A percentile compares a stretch with the other conserved stretches of the same genome.
These are phyloP conservation scores for Voacanga thouarsii DNA, from an alignment of 257 asterid genomes.

Conservation along the genomic window DNA sequence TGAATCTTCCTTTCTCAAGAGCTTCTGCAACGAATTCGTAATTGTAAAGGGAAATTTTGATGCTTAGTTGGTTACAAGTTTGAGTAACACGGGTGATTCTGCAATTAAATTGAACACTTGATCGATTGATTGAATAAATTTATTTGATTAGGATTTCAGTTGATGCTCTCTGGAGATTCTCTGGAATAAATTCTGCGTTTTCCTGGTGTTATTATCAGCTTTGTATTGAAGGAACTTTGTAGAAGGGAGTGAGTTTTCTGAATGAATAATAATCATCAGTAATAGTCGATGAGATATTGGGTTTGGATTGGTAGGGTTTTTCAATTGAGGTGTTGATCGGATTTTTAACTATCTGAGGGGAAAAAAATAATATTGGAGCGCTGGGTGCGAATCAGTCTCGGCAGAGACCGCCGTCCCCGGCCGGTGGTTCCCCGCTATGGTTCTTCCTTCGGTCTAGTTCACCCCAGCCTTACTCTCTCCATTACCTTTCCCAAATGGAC, in stretches of 20 bases:
- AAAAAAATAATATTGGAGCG: constrained; percentile 44
- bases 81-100: background rate
- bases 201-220: background rate
- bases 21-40: background rate
- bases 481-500: constrained; percentile 85
- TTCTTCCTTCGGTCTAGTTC: constrained; percentile 65
- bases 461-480: constrained; percentile 75
- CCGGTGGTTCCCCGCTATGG: constrained; percentile 87
- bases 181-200: background rate
- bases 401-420: constrained; percentile 88
- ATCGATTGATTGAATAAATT: background rate
- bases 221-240: background rate
- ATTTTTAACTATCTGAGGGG: background rate
- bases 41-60: background rate
- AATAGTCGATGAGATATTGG: constrained; percentile 27
- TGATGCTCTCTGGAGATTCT: background rate
- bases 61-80: background rate
- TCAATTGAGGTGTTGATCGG: background rate
- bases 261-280: background rate
- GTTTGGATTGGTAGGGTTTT: constrained; percentile 23
- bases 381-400: constrained; percentile 99
- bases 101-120: background rate
- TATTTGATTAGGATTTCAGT: background rate
- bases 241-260: background rate
- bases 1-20: background rate